Evolutionary conservation across 257 asterid genomes (phyloP), one percentile per base, ranked within the genome.

Genomic region (Solanum tarijense): DNA sequence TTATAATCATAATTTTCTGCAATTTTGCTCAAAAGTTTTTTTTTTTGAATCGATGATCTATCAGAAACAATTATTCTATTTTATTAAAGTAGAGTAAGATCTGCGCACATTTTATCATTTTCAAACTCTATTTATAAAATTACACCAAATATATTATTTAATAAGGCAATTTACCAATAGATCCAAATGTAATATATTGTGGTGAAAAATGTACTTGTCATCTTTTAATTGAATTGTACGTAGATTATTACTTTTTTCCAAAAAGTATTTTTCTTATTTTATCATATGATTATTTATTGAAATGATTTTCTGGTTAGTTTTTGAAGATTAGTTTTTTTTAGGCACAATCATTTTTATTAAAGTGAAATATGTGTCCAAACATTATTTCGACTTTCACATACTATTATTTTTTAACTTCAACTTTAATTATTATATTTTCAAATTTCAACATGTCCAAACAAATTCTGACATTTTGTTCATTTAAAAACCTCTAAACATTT

Each of bases 101-200:
- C 1, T 21, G 1, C 3, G 0, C 7, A 18, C 2, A 58, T 58
- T 0, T 23, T 62, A 1, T 62, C 2, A 0, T n/a, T n/a, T 0
- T 62, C 7, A n/a, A 10, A 62, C 0, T 0, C 7, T 6, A 23
- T n/a, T 62, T 62, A 62, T 62, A 60, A 60, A 58, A 20, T 3
- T 58, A 7, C 0, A 58, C 11, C 3, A 20, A 58, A 58, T 58
- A 20, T 20, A 58, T 58, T 58, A 7, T 7, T 58, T 58, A 21
- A 7, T 58, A 55, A 55, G 65, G 4, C 5, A 5, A 20, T 7
- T 58, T 20, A 58, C 25, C 66, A 20, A 58, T 20, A 58, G 11
- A 58, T 58, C 2, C 12, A 58, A 58, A 52, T 52, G n/a, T 52
- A 52, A 52, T 52, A 52, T 52, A 52, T 52, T 18, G 62, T 52